Conservation (phyloP, 2,329 filamentous ascomycete genomes). For the Fusarium armeniacum region DNA sequence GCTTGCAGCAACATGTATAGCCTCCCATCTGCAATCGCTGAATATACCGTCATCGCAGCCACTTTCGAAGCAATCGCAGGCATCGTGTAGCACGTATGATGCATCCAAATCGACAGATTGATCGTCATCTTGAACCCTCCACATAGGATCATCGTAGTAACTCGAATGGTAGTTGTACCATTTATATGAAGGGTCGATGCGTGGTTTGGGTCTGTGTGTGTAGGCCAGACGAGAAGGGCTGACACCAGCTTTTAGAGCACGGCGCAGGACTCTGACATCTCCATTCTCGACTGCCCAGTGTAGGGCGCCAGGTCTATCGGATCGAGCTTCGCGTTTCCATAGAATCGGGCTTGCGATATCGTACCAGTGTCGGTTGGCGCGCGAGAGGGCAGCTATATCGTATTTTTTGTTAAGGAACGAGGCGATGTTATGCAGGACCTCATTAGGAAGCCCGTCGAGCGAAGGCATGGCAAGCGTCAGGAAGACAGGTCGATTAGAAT, state of each 20-base stretch:
- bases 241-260: conserved; percentile 47
- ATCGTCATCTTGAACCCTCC: conserved; percentile 47
- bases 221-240: conserved; percentile 45
- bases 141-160: conserved; percentile 48
- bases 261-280: conserved; percentile 41
- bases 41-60: conserved; percentile 51
- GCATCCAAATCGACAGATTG: conserved; percentile 48
- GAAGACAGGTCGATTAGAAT: conserved; percentile 18
- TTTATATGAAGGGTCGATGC: conserved; percentile 43
- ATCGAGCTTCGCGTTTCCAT: conserved; percentile 48
- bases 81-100: conserved; percentile 45
- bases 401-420: conserved; percentile 47
- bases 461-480: conserved; percentile 45
- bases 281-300: conserved; percentile 49
- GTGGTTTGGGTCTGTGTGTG: conserved; percentile 48
- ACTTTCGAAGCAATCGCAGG: conserved; percentile 48
- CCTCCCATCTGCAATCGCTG: conserved; percentile 49
- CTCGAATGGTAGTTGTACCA: conserved; percentile 50
- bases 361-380: conserved; percentile 46
- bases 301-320: conserved; percentile 47
- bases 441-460: conserved; percentile 52
- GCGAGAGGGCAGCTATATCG: conserved; percentile 47
- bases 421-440: conserved; percentile 47
- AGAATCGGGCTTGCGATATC: conserved; percentile 47
- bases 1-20: conserved; percentile 49